Conservation (phyloP, 129 eudicot species). For the Centaurea solstitialis region DNA sequence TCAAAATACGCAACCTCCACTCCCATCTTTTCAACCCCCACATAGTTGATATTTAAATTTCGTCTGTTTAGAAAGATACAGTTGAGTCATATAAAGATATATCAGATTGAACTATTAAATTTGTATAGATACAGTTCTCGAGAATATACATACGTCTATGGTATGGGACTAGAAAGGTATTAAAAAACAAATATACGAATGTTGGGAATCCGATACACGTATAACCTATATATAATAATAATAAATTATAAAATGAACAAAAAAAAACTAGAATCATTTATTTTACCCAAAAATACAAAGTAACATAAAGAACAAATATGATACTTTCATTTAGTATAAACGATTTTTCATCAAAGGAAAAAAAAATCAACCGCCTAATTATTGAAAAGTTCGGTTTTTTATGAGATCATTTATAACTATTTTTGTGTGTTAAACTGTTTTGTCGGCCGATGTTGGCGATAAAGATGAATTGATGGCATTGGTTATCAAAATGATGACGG, state of each 20-base stretch:
- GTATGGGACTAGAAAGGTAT: not conserved
- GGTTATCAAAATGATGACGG: slow-evolving; percentile 34
- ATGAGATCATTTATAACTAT: not conserved
- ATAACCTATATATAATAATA: not conserved
- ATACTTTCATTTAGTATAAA: not conserved
- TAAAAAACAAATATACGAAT: not conserved
- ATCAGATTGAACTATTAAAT: not conserved
- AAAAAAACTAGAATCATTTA: not conserved
- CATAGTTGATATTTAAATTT: slow-evolving; percentile 6
- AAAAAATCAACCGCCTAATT: not conserved
- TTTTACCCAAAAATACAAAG: not conserved
- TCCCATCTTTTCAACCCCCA: slow-evolving; percentile 33
- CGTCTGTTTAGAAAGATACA: slow-evolving; percentile 23
- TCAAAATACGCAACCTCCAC: slow-evolving; percentile 31
- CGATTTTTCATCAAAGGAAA: not conserved
- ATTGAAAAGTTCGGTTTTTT: not conserved
- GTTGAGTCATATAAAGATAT: slow-evolving; percentile 21
- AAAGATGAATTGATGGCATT: slow-evolving; percentile 29
- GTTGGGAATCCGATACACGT: not conserved
- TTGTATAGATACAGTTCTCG: slow-evolving; percentile 7
- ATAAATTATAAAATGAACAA: not conserved
- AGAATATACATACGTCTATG: slow-evolving; percentile 18
- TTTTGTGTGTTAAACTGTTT: slow-evolving; percentile 4
- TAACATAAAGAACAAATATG: not conserved
- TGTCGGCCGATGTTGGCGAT: slow-evolving; percentile 17